A percentile compares a stretch with the other conserved stretches of the same genome.
Evolutionary conservation across 176 grass and related monocot genomes (phyloP).

Genomic region (Bromus sterilis): DNA sequence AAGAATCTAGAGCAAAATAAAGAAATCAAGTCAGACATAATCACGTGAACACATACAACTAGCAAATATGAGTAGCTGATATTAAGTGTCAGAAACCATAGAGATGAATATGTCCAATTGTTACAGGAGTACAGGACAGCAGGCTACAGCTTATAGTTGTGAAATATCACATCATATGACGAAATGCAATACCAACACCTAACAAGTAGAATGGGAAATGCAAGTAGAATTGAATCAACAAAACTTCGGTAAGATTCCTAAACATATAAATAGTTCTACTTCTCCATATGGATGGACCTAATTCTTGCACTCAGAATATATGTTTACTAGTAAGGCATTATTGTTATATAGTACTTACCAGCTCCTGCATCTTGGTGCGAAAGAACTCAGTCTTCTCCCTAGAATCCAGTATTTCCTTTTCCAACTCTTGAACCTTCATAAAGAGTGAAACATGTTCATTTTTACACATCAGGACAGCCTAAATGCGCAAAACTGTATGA

Average conservation of each 20-base stretch:
- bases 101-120: background rate
- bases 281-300: background rate
- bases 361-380: constrained; percentile 97
- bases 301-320: constrained; percentile 1
- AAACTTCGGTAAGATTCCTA: background rate
- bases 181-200: background rate
- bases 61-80: background rate
- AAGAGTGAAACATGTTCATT: constrained; percentile 35
- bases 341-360: constrained; percentile 61
- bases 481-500: constrained; percentile 6
- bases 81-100: background rate
- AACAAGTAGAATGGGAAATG: background rate
- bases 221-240: constrained; percentile 13
- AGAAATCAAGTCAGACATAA: constrained; percentile 23
- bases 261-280: background rate
- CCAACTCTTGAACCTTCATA: constrained; percentile 94
- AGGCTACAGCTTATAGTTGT: background rate
- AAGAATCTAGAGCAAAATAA: constrained; percentile 55
- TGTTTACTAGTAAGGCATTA: background rate
- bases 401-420: constrained; percentile 97
- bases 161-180: background rate
- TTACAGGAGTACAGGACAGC: background rate
- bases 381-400: constrained; percentile 93
- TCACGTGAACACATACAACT: constrained; percentile 11
- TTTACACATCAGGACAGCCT: constrained; percentile 4